Base-by-base conservation (phyloP, 140 eudicot species). In the Cichorium intybus region DNA sequence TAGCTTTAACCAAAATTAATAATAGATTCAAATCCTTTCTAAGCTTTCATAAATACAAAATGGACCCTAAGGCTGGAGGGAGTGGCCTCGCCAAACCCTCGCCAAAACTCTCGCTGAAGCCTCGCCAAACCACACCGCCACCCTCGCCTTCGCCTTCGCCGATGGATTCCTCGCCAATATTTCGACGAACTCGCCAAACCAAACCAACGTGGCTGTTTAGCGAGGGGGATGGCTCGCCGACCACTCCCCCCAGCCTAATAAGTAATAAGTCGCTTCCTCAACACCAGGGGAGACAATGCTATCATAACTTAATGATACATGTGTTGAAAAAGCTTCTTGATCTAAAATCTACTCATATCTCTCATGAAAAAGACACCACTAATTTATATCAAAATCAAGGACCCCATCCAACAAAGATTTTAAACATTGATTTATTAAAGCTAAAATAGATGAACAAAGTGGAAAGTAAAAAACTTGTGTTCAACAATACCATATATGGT, bases 311-410 rank as follows among this genome's bases (percentile, higher is more conserved):
- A 56, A 66, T 67, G 70, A 75, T 59, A 59, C 69, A 74, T 48
- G 52, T 49, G 62, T 66, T 74, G 74, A 58, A 74, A 66, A 66
- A 56, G 70, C 58, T 29, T 75, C 4, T 67, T 75, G 69, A 75
- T 75, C 43, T 35, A 67, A 74, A 67, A 75, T 75, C 79, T 67
- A 66, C 52, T 37, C 79, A 50, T 67, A 75, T 75, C 69, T 67
- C 20, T 58, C 70, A 18, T 51, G 79, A 75, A 75, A 67, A 51
- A 22, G 79, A 75, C 79, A 69, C 24, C 41, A 59, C 81, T 64
- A 62, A 66, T 35, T 55, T 72, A 68, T 48, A 56, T 64, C 79
- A 23, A 28, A 29, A 57, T 74, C 73, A 47, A 56, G 73, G 79
- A 74, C 73, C 68, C 72, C 73, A 74, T 54, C 10, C 34, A 58